Base-by-base conservation (phyloP, 345 rosid species). In the Hevea brasiliensis region DNA sequence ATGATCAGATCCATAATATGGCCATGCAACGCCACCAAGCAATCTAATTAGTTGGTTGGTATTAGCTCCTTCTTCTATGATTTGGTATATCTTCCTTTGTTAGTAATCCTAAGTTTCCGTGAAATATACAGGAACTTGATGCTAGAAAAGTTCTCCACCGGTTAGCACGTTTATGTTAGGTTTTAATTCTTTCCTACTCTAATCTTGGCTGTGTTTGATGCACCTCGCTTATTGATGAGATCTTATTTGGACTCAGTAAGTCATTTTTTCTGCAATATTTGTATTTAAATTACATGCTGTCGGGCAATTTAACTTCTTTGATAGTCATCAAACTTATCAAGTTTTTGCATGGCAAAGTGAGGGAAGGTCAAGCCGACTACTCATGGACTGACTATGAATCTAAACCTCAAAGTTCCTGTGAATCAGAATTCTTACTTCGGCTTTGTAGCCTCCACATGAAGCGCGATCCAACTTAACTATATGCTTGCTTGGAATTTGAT, bases 141-240 rank as follows among this genome's bases (percentile, higher is more conserved):
- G 88, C 78, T 70, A 90, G 98, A 66, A 88, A 83, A 53, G 85
- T 87, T 71, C 94, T 94, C 70, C 84, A 92, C 65, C 93, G 98
- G 54, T 74, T 94, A 54, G 98, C 98, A 5, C 98, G 92, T 86
- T 75, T 92, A 66, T 92, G 84, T 0, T 92, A 94, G 98, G 98
- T 92, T 77, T 65, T 48, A 20, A 53, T 72, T 42, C 47, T 58
- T 68, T 71, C 48, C 56, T 48, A 42, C 29, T 66, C 23, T 29
- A 21, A 3, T 57, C 58, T 57, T 12, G 40, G 15, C 58, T 61
- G 4, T 59, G 32, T 35, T 44, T 50, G 18, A 47, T 71, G 21
- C 55, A 47, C 24, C 51, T 29, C 63, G 23, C 60, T 58, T 48
- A 56, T 35, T 42, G 53, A 10, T 61, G 50, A n/a, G 61, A 47